Base-by-base conservation (phyloP, 148 eudicot species). In the Cornus kousa region DNA sequence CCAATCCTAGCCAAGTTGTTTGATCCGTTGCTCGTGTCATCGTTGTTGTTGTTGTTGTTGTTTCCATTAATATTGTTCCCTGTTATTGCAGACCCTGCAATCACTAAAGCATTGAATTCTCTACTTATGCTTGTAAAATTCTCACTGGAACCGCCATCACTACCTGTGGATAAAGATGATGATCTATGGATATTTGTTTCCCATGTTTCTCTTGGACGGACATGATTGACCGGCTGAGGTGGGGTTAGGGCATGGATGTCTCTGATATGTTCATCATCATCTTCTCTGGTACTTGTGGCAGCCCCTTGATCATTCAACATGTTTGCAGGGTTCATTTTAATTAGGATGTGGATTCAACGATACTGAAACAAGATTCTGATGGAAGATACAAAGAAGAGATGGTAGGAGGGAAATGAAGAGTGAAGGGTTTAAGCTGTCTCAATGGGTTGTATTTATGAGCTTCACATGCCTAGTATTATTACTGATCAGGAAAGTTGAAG, bases 201-300 rank as follows among this genome's bases (percentile, higher is more conserved):
- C 88, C 88, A 88, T 24, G 79, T 28, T 17, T 81, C 82, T 66
- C 79, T 69, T 43, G 72, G 80, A 37, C 79, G 86, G 67, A 55
- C 43, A 31, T 37, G 55, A 66, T 60, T 78, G 16, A 68, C 37
- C 39, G 80, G 82, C 46, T 55, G 90, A 75, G 86, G 78, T 8
- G 83, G 88, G 43, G 77, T 80, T 81, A 91, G 85, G 43, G 88
- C 90, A 67, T 92, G 93, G 83, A 95, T 92, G 75, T 95, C 98
- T 76, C 95, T 84, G 71, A 87, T 79, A 20, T 75, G 83, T 70
- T 77, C 67, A 7, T 90, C 85, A 22, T 84, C 76, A 3, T 86
- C 83, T n/a, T 85, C 88, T 69, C 80, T 80, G 8, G 85, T 66
- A 68, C 84, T 86, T 59, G 87, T 77, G 22, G 83, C 72, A 16